A percentile compares a stretch with the other conserved stretches of the same genome.
Conservation (phyloP, 108 stramenopile genomes). For the Conticribra guillardii region DNA sequence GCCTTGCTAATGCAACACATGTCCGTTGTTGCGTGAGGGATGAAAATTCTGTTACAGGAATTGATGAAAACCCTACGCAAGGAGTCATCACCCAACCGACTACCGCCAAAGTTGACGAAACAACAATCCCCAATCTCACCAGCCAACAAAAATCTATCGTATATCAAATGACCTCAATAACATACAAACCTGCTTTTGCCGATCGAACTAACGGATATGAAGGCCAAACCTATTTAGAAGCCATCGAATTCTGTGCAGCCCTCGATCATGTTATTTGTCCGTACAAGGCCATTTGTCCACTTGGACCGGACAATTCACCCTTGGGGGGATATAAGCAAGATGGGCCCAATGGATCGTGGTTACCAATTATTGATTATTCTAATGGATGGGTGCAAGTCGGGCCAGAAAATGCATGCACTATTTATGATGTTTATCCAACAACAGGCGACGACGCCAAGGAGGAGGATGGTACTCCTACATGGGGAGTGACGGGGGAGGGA, state of each 20-base stretch:
- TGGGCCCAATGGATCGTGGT: constrained; percentile 6
- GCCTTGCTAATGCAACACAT: not conserved
- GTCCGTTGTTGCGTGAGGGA: not conserved
- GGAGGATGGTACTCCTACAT: not conserved
- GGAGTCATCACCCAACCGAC: too few species aligned
- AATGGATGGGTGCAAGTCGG: constrained; percentile 23
- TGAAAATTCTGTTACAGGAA: not conserved
- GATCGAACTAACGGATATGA: constrained; percentile 9
- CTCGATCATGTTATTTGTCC: constrained; percentile 17
- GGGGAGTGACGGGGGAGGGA: constrained; percentile 31
- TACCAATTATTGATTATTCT: not conserved
- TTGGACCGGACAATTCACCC: constrained; percentile 4
- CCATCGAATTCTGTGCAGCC: constrained; percentile 6
- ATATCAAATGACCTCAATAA: not conserved
- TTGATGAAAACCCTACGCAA: not conserved
- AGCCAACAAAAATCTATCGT: not conserved
- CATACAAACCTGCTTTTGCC: constrained; percentile 5
- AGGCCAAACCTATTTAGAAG: constrained; percentile 7
- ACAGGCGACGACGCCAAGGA: not conserved
- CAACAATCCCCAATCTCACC: not conserved
- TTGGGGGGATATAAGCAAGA: not conserved
- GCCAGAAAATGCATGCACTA: not conserved
- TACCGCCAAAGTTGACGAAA: too few species aligned
- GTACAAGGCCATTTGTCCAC: constrained; percentile 25
- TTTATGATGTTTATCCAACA: not conserved